phyloP scores from a whole-genome alignment of 1,139 yeast genomes.

The Yamadazyma atlantica region DNA sequence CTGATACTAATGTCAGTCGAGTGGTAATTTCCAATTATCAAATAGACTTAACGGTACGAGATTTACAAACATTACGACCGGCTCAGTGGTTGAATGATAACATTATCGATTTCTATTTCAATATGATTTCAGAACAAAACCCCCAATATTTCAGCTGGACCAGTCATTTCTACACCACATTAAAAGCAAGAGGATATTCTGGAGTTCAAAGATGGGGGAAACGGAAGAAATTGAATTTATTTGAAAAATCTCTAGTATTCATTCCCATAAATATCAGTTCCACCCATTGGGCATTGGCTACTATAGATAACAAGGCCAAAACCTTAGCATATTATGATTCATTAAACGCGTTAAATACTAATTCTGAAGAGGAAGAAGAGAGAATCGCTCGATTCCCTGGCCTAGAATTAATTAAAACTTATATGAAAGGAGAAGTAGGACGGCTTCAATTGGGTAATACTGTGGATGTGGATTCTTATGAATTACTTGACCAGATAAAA shows the following conservation, averaged over 20 bases:
- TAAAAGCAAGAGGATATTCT: conserved; percentile 68
- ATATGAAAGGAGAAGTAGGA: conserved; percentile 58
- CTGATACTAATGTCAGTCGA: conserved; percentile 13
- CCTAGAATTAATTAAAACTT: conserved; percentile 53
- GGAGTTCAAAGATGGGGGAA: conserved; percentile 92
- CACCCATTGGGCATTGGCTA: conserved; percentile 92
- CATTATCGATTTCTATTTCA: conserved; percentile 79
- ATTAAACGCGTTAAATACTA: conserved; percentile 50
- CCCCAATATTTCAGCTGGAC: conserved; percentile 68
- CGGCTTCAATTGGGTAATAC: conserved; percentile 39
- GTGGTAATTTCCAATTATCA: conserved; percentile 30
- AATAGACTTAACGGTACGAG: conserved; percentile 65
- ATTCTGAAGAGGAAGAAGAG: conserved; percentile 41
- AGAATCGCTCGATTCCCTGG: conserved; percentile 7
- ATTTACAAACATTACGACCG: conserved; percentile 68
- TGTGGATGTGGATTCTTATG: conserved; percentile 33
- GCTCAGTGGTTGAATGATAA: conserved; percentile 89
- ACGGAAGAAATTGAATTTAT: conserved; percentile 70
- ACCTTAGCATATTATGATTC: conserved; percentile 79
- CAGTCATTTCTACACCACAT: conserved; percentile 80
- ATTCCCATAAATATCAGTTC: conserved; percentile 82
- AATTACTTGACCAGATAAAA: conserved; percentile 32
- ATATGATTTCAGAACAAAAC: conserved; percentile 46
- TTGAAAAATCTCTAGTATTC: conserved; percentile 61
- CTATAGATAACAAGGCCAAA: conserved; percentile 60